Evolutionary conservation across 352 stramenopile genomes (phyloP).

Genomic region (Pseudoperonospora humuli): DNA sequence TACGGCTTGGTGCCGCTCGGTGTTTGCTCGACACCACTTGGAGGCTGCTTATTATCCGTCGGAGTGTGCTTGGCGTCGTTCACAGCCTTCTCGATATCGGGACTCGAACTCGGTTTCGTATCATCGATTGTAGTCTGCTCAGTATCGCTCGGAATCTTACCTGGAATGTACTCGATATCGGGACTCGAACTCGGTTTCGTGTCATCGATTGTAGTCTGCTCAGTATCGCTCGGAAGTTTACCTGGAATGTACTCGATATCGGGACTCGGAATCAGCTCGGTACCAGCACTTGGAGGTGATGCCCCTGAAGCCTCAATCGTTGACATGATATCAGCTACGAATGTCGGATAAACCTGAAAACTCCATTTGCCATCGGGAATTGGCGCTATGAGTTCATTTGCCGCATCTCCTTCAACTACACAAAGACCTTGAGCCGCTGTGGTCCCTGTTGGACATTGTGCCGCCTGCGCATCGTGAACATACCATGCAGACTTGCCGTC

Average conservation of each 20-base stretch:
- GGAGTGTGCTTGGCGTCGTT: no score
- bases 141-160: no score
- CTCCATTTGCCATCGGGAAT: slow-evolving; percentile 46
- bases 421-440: slow-evolving; percentile 37
- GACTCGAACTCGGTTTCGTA: no score
- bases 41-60: no score
- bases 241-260: no score
- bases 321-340: slow-evolving; percentile 40
- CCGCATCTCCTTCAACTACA: slow-evolving; percentile 37
- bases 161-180: no score
- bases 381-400: slow-evolving; percentile 46
- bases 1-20: no score
- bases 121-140: no score
- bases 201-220: slow-evolving; percentile 9
- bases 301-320: slow-evolving; percentile 25
- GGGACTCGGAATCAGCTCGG: not conserved
- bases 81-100: no score
- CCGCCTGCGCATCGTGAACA: slow-evolving; percentile 36
- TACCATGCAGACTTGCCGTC: slow-evolving; percentile 49
- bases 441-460: slow-evolving; percentile 39
- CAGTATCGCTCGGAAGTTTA: no score
- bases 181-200: no score
- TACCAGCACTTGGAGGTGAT: not conserved
- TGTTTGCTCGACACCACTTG: no score
- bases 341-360: slow-evolving; percentile 45